Evolutionary conservation across 1,284 basidiomycete species (phyloP), one percentile per base, ranked within the genome.

Genomic region (Cryptococcus depauperatus): DNA sequence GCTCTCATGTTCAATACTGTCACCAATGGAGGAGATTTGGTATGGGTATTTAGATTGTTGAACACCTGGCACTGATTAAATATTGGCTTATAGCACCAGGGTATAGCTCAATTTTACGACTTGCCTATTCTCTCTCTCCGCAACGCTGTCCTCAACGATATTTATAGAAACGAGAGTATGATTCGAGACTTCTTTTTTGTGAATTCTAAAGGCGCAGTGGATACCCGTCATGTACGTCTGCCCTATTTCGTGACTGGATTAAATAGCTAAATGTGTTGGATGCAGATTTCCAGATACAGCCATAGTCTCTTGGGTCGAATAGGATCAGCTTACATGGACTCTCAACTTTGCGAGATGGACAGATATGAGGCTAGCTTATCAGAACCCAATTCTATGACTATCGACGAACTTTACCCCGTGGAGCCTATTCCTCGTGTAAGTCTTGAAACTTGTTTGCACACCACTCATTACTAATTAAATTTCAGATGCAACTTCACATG

Each of bases 271-370:
- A 19, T 1, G 8, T 3, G 11, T 19, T 37, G 16, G 14, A 37
- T 18, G 8, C 28, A 58, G 56, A 28, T 56, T 11, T 52, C 52
- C 4, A 33, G 25, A 29, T 47, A 58, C 23, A 59, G 57, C 4
- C 68, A 70, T 41, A 41, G 43, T 13, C 43, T 64, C 18, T 41
- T 62, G 14, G 66, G 50, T 21, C 48, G 58, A 21, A 35, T 70
- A 18, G 55, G 56, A n/a, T 51, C 44, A 10, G 58, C 64, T 4
- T 70, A 69, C 35, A 51, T 69, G 35, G 59, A 66, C 33, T 35
- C 37, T 35, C 65, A 69, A 40, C 46, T 64, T 7, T 67, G 65
- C 46, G 59, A 66, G 45, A 64, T 68, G 61, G 58, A 59, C 32
- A 27, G 35, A 5, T 48, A 53, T 27, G 58, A 61, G 48, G 43